phyloP scores from a whole-genome alignment of 768 basidiomycete genomes.

The Panaeolus papilionaceus region DNA sequence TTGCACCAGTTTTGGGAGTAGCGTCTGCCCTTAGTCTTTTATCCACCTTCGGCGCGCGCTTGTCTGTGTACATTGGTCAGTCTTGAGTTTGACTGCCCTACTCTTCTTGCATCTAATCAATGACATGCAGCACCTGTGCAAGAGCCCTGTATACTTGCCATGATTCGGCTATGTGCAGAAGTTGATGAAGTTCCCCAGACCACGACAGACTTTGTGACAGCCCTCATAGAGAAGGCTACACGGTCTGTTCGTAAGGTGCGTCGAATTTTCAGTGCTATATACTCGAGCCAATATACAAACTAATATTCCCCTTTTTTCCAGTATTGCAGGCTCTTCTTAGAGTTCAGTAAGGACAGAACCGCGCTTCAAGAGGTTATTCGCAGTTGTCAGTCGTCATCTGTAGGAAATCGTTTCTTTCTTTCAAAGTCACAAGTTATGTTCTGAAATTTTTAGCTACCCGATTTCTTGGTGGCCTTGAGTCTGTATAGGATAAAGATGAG shows the following conservation, averaged over 20 bases:
- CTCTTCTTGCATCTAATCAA: constrained; percentile 16
- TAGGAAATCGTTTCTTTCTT: constrained; percentile 32
- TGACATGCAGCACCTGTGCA: constrained; percentile 65
- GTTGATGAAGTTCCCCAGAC: constrained; percentile 57
- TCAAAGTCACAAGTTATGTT: constrained; percentile 4
- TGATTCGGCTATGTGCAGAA: constrained; percentile 69
- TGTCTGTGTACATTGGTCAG: constrained; percentile 30
- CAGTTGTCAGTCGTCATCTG: constrained; percentile 60
- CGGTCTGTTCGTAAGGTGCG: constrained; percentile 66
- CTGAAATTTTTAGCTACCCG: constrained; percentile 62
- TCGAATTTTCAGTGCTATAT: neutral
- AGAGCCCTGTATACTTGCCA: constrained; percentile 73
- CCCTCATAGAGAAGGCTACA: constrained; percentile 49
- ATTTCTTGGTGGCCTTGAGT: constrained; percentile 50
- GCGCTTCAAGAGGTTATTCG: constrained; percentile 53
- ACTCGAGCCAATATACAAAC: neutral
- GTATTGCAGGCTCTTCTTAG: constrained; percentile 76
- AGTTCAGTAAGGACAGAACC: constrained; percentile 49
- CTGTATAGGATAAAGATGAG: constrained; percentile 18
- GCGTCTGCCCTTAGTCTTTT: constrained; percentile 51
- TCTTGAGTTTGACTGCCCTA: constrained; percentile 12
- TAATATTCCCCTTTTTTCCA: constrained; percentile 31
- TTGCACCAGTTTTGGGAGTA: constrained; percentile 47
- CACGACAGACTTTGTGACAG: constrained; percentile 47
- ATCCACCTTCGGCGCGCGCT: constrained; percentile 40